Evolutionary conservation across 2,329 filamentous ascomycete species (phyloP), one percentile per base, ranked within the genome.

Genomic region (Microsporum canis): DNA sequence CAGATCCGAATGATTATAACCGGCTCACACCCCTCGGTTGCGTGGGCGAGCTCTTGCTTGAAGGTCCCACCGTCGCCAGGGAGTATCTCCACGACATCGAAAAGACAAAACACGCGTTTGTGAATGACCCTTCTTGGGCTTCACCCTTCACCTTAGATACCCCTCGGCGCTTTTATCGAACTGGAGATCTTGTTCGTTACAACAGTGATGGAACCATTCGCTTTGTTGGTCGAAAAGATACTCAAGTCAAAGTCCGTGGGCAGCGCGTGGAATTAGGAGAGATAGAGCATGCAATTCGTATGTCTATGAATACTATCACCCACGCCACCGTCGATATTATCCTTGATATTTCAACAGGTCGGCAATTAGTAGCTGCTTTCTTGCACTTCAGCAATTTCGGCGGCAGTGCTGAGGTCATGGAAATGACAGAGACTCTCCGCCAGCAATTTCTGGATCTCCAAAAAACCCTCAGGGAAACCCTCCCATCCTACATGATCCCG

Each of bases 11-110:
- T 5, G 68, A 73, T 51, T 69, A 71, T 45, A 61, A 72, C 31
- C 59, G 61, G 5, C 65, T 76, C 10, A 65, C 70, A 3, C 73
- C 77, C 0, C 65, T 79, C 5, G 78, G 71, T 12, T 66, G 67
- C 8, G 65, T 71, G 31, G 71, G 70, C 1, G 71, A 72, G 58
- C 66, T 78, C 5, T 66, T 73, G 1, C 65, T 78, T 3, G 70
- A 74, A 59, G 76, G 75, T 3, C 72, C 69, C 10, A 65, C 69
- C 3, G 61, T 78, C 2, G 74, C 71, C 1, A 64, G 70, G 5
- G 76, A 71, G 17, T 79, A 79, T 60, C 66, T 78, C 4, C 70
- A 73, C 27, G 71, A 75, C 29, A 67, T 68, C 0, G 66, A 69
- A 17, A 72, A 71, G 58, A 78, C 74, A 60, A 65, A 39, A 39